Evolutionary conservation across 75 land plant species (phyloP), one percentile per base, ranked within the genome.

Genomic region (Pseudotsuga menziesii): DNA sequence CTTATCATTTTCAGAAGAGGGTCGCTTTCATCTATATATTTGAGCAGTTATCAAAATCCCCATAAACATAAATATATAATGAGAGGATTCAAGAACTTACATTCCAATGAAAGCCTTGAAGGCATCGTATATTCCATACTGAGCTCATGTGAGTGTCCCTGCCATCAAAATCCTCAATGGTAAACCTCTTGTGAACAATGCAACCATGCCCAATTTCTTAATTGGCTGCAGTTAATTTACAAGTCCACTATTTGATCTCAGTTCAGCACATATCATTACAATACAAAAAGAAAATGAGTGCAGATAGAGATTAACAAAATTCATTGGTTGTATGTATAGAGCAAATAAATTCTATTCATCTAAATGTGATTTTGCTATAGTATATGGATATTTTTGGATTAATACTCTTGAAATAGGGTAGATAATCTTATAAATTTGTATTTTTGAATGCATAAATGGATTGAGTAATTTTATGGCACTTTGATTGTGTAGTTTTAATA

Each of bases 121-220:
- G n/a, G 94, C 80, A 78, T 92, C 94, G 78, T 92, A 94, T 69
- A 94, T 90, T 0, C 79, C 92, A 94, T 92, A 90, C 60, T 94
- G 97, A 2, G 90, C 85, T 54, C 91, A 91, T 1, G 95, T 92
- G 14, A 94, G 86, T 4, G 97, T 90, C 11, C 97, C 97, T 70
- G 92, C 85, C 97, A 92, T 92, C 72, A 88, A 78, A 39, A 92
- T 90, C 29, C 97, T 86, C 58, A 94, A 85, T 39, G 92, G 92
- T 57, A 92, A 86, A 11, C 97, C 97, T 22, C 91, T 84, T 20
- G 95, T 92, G 22, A 88, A 80, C 27, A 92, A 80, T 35, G 88
- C 97, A 76, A 72, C 71, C 19, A 90, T 29, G 0, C 95, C 97
- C 29, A 94, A 71, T 77, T 87, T 82, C 61, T 84, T 86, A 29